phyloP scores from a whole-genome alignment of 208 protist species.

The Leishmania braziliensis region DNA sequence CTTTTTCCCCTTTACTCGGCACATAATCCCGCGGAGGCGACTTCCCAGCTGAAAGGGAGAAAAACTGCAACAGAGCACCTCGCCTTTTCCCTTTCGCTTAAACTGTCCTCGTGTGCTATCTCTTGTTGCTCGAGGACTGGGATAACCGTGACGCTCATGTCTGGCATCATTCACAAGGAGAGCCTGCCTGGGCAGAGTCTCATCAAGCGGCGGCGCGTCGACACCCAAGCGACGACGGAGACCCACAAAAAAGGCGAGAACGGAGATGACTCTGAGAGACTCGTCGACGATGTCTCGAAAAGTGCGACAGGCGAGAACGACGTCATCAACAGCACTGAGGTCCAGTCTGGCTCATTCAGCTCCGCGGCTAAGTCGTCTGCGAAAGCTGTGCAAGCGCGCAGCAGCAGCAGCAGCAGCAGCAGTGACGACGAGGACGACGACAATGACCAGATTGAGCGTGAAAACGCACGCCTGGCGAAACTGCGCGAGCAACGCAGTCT shows the following conservation, averaged over 20 bases:
- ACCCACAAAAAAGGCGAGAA: background rate
- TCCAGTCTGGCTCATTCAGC: background rate
- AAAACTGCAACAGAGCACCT: background rate
- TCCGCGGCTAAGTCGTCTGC: background rate
- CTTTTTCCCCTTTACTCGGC: background rate
- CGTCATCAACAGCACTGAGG: background rate
- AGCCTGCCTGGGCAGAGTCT: slow-evolving; percentile 51
- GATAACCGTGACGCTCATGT: slow-evolving; percentile 4
- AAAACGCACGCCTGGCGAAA: slow-evolving; percentile 52
- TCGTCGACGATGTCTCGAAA: background rate
- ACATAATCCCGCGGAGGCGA: background rate
- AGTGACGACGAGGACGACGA: slow-evolving; percentile 47
- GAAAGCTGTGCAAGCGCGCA: background rate
- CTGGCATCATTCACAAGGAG: slow-evolving; percentile 66
- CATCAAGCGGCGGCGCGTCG: slow-evolving; percentile 65
- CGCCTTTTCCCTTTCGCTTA: background rate
- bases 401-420: slow-evolving; percentile 18
- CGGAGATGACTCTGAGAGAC: background rate
- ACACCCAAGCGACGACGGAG: slow-evolving; percentile 9
- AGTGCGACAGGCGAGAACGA: background rate
- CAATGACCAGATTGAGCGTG: slow-evolving; percentile 51
- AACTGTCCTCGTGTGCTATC: background rate
- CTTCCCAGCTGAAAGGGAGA: background rate
- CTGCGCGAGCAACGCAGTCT: slow-evolving; percentile 37
- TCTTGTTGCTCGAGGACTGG: background rate